These are phyloP conservation scores for Aspergillus clavatus DNA, from an alignment of 2,329 filamentous ascomycete genomes.

Conservation along the genomic window DNA sequence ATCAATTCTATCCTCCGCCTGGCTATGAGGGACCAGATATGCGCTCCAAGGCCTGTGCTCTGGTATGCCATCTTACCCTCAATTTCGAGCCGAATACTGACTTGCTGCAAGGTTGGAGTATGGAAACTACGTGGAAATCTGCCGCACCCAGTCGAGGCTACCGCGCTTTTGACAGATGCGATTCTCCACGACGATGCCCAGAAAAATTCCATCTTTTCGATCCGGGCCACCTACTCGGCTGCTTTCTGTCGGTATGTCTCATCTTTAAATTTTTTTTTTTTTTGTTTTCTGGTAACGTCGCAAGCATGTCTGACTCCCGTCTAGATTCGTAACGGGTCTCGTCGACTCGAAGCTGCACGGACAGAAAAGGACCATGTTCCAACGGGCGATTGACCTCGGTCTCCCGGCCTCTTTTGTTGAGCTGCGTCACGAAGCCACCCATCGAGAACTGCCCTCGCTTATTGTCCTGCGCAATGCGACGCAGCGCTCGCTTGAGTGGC, in stretches of 20 bases:
- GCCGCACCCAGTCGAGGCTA: conserved; percentile 44
- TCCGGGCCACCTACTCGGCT: conserved; percentile 42
- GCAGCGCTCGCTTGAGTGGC: conserved; percentile 69
- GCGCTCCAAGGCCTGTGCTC: conserved; percentile 37
- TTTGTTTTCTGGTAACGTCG: conserved; percentile 1
- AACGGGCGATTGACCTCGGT: conserved; percentile 38
- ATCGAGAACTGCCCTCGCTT: conserved; percentile 78
- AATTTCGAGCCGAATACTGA: conserved; percentile 3
- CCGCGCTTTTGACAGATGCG: conserved; percentile 43
- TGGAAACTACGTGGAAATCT: conserved; percentile 45
- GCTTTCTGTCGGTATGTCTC: conserved; percentile 42
- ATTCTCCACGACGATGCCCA: conserved; percentile 41
- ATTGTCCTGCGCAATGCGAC: conserved; percentile 66
- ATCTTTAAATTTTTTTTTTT: background rate
- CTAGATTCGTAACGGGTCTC: conserved; percentile 43
- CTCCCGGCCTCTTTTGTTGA: conserved; percentile 71
- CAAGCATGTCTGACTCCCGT: background rate
- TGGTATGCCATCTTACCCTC: conserved; percentile 25
- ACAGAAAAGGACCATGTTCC: conserved; percentile 43
- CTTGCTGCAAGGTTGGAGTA: conserved; percentile 32
- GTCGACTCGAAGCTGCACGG: conserved; percentile 42
- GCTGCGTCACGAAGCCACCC: conserved; percentile 81
- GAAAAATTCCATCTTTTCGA: conserved; percentile 41
- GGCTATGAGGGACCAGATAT: conserved; percentile 32
- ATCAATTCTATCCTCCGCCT: conserved; percentile 36